Evolutionary conservation across 2,329 filamentous ascomycete genomes (phyloP).

Genomic region (Celoporthe dispersa): DNA sequence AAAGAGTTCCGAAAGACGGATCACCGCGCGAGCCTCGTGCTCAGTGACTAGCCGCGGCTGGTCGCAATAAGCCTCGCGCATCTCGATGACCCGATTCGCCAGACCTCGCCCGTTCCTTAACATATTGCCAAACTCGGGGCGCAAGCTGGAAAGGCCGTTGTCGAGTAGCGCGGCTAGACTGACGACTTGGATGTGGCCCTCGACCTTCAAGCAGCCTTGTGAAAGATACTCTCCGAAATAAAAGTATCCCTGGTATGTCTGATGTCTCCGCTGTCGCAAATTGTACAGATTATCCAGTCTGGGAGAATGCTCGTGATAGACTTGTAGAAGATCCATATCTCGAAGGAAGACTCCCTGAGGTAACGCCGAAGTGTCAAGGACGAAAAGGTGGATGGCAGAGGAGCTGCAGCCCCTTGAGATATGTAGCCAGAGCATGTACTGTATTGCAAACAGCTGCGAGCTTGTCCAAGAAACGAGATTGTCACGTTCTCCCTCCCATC

Average conservation of each 20-base stretch:
- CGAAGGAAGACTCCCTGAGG: neutral
- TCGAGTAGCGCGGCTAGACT: neutral
- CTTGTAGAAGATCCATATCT: neutral
- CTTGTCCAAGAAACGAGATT: neutral
- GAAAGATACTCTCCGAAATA: neutral
- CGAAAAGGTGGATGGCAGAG: neutral
- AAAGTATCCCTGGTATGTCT: neutral
- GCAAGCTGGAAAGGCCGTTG: neutral
- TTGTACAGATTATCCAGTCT: neutral
- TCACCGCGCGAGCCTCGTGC: neutral
- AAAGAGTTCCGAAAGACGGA: neutral
- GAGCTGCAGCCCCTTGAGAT: neutral
- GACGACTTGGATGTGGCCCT: neutral
- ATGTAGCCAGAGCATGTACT: neutral
- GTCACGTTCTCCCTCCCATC: neutral
- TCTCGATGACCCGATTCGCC: neutral
- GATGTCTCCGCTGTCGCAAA: neutral
- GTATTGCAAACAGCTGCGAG: neutral
- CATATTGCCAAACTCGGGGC: neutral
- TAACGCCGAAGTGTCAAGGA: neutral
- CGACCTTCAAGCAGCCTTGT: neutral
- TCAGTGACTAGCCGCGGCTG: neutral
- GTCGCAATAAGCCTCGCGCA: neutral
- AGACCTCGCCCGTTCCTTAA: neutral
- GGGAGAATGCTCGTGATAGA: neutral